Conservation (phyloP, 1,284 basidiomycete species). For the Moniliella sp. region DNA sequence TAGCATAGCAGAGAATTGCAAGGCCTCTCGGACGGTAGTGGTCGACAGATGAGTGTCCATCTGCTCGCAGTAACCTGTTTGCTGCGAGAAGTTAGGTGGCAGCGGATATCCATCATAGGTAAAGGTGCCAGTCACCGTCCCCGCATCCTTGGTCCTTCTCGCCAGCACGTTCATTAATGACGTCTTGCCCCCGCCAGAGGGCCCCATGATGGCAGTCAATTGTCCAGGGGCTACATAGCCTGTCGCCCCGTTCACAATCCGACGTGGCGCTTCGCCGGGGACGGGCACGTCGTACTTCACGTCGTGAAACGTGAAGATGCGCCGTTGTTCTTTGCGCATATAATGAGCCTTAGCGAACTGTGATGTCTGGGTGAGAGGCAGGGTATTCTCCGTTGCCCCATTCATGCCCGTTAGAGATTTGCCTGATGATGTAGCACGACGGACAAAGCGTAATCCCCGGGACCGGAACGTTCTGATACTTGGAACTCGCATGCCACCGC, state of each 20-base stretch:
- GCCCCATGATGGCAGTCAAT: no score
- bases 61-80: constrained; percentile 23
- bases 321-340: constrained; percentile 1
- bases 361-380: background rate
- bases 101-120: no score
- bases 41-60: constrained; percentile 15
- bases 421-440: no score
- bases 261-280: constrained; percentile 10
- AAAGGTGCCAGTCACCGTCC: no score
- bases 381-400: no score
- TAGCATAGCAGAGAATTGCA: constrained; percentile 19
- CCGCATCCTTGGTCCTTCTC: no score
- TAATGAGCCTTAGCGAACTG: background rate
- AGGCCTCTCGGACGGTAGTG: constrained; percentile 16
- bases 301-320: constrained; percentile 14
- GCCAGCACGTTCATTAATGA: constrained; percentile 2
- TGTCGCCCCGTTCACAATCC: constrained; percentile 35
- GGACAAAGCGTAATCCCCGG: no score
- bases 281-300: constrained; percentile 17
- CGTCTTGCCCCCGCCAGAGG: constrained; percentile 11
- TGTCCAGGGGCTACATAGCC: no score
- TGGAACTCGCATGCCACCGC: no score
- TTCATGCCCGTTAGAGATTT: background rate
- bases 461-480: constrained; percentile 16
- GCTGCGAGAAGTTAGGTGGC: no score